These are phyloP conservation scores for Sporisorium graminicola DNA, from an alignment of 1,284 basidiomycete genomes.

Conservation along the genomic window DNA sequence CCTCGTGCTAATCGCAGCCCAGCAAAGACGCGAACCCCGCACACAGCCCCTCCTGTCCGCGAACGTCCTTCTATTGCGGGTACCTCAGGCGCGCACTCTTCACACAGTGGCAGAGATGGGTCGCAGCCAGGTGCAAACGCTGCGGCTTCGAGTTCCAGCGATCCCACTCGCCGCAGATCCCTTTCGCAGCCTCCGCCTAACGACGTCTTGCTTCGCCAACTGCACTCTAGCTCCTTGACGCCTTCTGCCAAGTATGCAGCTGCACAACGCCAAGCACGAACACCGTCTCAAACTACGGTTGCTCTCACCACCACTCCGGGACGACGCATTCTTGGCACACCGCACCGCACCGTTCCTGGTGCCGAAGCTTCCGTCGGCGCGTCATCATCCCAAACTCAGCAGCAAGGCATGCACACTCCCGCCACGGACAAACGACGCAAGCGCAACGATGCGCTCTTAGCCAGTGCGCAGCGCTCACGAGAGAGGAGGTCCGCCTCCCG, in stretches of 20 bases:
- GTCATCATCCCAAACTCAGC: slow-evolving; percentile 4
- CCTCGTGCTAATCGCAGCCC: slow-evolving; percentile 26
- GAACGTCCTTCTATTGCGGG: slow-evolving; percentile 11
- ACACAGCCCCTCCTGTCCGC: slow-evolving; percentile 27
- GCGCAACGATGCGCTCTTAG: slow-evolving; percentile 47
- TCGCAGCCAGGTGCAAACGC: slow-evolving; percentile 3
- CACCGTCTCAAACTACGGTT: slow-evolving; percentile 24
- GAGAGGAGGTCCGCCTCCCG: slow-evolving; percentile 28
- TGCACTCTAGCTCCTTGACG: slow-evolving; percentile 32
- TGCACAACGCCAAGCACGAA: slow-evolving; percentile 20
- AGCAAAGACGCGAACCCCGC: slow-evolving; percentile 31
- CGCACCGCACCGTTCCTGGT: slow-evolving; percentile 17
- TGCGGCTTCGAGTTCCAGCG: neutral
- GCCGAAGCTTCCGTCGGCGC: slow-evolving; percentile 6
- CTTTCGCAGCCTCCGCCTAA: slow-evolving; percentile 51
- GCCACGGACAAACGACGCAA: slow-evolving; percentile 50
- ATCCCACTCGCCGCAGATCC: slow-evolving; percentile 33
- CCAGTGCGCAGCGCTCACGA: slow-evolving; percentile 40
- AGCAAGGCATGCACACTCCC: slow-evolving; percentile 43
- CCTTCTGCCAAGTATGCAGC: slow-evolving; percentile 35
- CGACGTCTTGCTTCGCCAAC: slow-evolving; percentile 43
- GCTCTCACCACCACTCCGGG: slow-evolving; percentile 31
- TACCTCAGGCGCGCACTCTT: slow-evolving; percentile 6
- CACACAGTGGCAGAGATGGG: neutral
- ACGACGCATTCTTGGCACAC: slow-evolving; percentile 40